phyloP scores from a whole-genome alignment of 208 protist species.

The Borovskyia barvae region DNA sequence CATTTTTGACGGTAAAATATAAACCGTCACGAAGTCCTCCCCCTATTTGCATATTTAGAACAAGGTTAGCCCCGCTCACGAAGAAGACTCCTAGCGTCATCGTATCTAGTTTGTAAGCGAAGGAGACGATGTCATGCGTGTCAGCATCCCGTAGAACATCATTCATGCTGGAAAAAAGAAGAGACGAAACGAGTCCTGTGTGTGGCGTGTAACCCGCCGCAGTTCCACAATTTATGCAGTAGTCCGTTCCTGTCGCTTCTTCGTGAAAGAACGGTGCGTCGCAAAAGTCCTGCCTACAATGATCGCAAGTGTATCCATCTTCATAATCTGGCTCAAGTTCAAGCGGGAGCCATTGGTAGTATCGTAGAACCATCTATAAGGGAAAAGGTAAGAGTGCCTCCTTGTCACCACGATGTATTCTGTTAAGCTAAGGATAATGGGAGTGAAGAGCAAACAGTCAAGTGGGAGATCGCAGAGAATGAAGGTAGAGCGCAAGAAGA shows the following conservation, averaged over 20 bases:
- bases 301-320: slow-evolving; percentile 41
- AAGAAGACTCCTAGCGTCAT: slow-evolving; percentile 22
- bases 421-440: too few relatives aligned
- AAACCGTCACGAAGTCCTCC: slow-evolving; percentile 12
- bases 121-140: slow-evolving; percentile 24
- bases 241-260: slow-evolving; percentile 27
- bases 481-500: too few relatives aligned
- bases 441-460: too few relatives aligned
- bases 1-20: too few relatives aligned
- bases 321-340: slow-evolving; percentile 34
- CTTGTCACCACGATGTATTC: neutral
- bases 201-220: slow-evolving; percentile 20
- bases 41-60: slow-evolving; percentile 15
- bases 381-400: slow-evolving; percentile 12
- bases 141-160: slow-evolving; percentile 15
- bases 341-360: slow-evolving; percentile 39
- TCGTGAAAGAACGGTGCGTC: slow-evolving; percentile 38
- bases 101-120: slow-evolving; percentile 26
- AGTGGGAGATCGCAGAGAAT: too few relatives aligned
- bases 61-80: slow-evolving; percentile 18
- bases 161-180: slow-evolving; percentile 20
- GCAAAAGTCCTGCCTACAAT: slow-evolving; percentile 29
- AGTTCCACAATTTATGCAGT: slow-evolving; percentile 32
- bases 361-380: slow-evolving; percentile 37
- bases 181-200: slow-evolving; percentile 25